Evolutionary conservation across 2,329 filamentous ascomycete species (phyloP).

Genomic region (Verticillium tricorpus): DNA sequence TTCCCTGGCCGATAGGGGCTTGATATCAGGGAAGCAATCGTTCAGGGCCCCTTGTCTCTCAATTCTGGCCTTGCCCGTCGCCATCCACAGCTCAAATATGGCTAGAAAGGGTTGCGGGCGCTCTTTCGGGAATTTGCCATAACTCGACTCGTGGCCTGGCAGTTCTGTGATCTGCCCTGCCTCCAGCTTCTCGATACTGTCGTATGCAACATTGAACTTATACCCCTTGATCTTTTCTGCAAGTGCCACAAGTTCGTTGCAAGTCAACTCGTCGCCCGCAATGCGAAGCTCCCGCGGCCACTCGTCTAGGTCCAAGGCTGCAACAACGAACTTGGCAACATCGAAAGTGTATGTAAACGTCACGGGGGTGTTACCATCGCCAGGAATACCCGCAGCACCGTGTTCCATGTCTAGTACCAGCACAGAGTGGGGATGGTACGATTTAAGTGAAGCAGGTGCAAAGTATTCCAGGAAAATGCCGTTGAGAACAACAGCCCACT

Average conservation of each 20-base stretch:
- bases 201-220: too few species aligned
- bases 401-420: conserved; percentile 38
- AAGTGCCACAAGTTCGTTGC: conserved; percentile 35
- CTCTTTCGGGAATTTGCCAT: conserved; percentile 6
- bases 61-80: neutral
- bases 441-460: conserved; percentile 29
- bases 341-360: conserved; percentile 45
- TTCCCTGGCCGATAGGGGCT: too few species aligned
- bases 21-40: neutral
- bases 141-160: conserved; percentile 12
- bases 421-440: conserved; percentile 30
- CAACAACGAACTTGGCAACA: conserved; percentile 38
- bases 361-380: conserved; percentile 35
- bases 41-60: neutral
- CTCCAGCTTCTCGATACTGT: conserved; percentile 12
- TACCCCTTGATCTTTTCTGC: conserved; percentile 22
- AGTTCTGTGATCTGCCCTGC: conserved; percentile 26
- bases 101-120: neutral
- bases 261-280: conserved; percentile 34
- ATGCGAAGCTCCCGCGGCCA: conserved; percentile 34
- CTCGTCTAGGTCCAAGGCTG: conserved; percentile 28
- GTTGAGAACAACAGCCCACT: conserved; percentile 31
- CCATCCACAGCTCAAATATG: neutral
- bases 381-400: conserved; percentile 42
- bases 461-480: conserved; percentile 43